Conservation (phyloP, 768 basidiomycete genomes). For the Royoungia palumana region DNA sequence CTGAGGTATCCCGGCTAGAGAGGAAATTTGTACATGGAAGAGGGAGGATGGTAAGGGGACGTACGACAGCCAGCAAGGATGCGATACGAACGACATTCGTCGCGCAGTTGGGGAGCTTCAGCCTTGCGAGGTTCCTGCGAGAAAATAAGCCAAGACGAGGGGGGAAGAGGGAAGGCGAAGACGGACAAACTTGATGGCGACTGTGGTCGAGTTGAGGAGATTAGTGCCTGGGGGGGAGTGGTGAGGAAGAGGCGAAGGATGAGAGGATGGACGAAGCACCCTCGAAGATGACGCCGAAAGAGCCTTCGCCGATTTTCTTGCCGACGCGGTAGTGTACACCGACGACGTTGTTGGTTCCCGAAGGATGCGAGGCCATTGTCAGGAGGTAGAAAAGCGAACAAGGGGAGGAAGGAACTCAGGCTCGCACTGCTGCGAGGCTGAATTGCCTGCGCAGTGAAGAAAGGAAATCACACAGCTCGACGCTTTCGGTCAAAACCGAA, state of each 20-base stretch:
- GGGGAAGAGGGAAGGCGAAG: background rate
- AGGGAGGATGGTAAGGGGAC: conserved; percentile 33
- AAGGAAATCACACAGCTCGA: conserved; percentile 22
- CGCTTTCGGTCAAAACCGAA: conserved; percentile 30
- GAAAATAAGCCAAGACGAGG: conserved; percentile 16
- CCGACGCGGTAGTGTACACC: conserved; percentile 98
- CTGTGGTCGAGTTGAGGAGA: conserved; percentile 95
- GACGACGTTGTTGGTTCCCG: conserved; percentile 73
- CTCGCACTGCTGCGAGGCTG: conserved; percentile 26
- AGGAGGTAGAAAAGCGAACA: conserved; percentile 23
- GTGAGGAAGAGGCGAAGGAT: background rate
- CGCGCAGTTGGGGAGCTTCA: conserved; percentile 95
- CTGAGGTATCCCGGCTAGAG: conserved; percentile 90
- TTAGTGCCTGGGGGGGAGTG: conserved; percentile 73
- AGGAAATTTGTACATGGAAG: conserved; percentile 15
- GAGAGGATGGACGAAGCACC: conserved; percentile 40
- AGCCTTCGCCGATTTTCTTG: conserved; percentile 99
- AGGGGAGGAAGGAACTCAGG: conserved; percentile 5
- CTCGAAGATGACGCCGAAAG: conserved; percentile 95
- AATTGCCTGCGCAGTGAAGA: conserved; percentile 29
- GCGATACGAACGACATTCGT: conserved; percentile 97
- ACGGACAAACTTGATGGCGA: conserved; percentile 99
- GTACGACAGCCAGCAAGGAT: conserved; percentile 86
- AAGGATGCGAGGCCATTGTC: conserved; percentile 53
- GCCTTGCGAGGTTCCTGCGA: conserved; percentile 83